Conservation (phyloP, 176 grass and related monocot genomes). For the Zizania latifolia region DNA sequence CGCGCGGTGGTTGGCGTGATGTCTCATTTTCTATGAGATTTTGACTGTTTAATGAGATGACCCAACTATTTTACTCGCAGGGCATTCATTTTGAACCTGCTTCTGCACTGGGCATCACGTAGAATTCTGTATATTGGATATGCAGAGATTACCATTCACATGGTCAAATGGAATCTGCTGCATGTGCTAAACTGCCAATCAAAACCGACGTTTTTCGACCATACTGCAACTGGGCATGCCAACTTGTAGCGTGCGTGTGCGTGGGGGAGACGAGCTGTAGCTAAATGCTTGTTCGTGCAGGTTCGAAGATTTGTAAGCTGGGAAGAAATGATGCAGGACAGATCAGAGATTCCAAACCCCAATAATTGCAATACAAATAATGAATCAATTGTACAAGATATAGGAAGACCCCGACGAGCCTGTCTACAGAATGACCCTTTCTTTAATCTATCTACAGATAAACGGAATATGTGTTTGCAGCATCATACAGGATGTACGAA, state of each 20-base stretch:
- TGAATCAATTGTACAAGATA: slow-evolving; percentile 42
- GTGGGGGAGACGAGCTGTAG: not conserved
- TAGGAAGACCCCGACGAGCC: not conserved
- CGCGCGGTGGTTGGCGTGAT: not conserved
- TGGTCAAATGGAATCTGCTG: slow-evolving; percentile 13
- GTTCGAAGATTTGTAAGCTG: not conserved
- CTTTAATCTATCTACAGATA: slow-evolving; percentile 36
- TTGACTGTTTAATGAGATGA: not conserved
- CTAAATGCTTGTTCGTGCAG: not conserved
- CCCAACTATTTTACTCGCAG: not conserved
- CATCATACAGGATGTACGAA: not conserved
- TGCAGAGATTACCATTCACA: not conserved
- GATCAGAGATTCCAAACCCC: slow-evolving; percentile 18
- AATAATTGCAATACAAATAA: slow-evolving; percentile 36
- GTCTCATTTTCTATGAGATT: not conserved
- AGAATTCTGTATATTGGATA: not conserved
- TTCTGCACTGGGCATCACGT: too few species aligned
- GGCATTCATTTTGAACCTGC: not conserved
- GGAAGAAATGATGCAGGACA: not conserved
- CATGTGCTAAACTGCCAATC: not conserved
- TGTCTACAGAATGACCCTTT: slow-evolving; percentile 6
- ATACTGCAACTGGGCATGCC: not conserved
- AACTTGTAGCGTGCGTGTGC: too few species aligned
- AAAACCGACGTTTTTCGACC: not conserved
- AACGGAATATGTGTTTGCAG: not conserved